Evolutionary conservation across 306 rosid genomes (phyloP).

Genomic region (Quercus berberidifolia): DNA sequence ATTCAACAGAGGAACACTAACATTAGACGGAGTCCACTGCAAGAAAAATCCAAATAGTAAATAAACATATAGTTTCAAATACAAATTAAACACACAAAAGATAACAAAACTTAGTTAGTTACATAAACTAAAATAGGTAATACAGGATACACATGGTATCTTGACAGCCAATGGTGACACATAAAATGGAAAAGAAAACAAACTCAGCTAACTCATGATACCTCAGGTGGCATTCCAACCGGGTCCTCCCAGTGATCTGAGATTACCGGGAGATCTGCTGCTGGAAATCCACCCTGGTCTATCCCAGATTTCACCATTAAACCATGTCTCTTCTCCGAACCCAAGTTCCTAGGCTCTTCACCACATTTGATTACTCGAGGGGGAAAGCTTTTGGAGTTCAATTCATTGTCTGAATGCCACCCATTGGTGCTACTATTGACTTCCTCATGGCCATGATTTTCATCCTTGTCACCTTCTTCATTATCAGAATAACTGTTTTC

Average conservation of each 20-base stretch:
- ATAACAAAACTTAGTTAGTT: background rate
- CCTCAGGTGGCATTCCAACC: constrained; percentile 92
- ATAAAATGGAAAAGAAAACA: constrained; percentile 26
- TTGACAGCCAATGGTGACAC: constrained; percentile 17
- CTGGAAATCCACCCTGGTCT: constrained; percentile 38
- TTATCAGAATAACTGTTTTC: constrained; percentile 56
- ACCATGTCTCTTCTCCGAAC: constrained; percentile 45
- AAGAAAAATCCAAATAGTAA: constrained; percentile 27
- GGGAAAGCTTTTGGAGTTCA: constrained; percentile 52
- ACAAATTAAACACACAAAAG: background rate
- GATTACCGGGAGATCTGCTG: constrained; percentile 28
- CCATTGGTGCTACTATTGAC: constrained; percentile 40
- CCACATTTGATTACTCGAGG: constrained; percentile 32
- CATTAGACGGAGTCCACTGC: constrained; percentile 99
- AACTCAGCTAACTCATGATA: constrained; percentile 27
- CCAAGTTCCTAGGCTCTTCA: constrained; percentile 38
- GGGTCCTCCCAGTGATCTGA: constrained; percentile 55
- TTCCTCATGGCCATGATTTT: constrained; percentile 32
- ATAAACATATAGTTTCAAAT: constrained; percentile 3
- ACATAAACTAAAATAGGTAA: background rate
- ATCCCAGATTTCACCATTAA: constrained; percentile 35
- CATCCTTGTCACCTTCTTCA: constrained; percentile 51
- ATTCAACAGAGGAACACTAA: constrained; percentile 87
- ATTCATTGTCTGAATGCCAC: constrained; percentile 73
- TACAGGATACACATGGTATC: constrained; percentile 18